These are phyloP conservation scores for Heliamphora exappendiculata DNA, from an alignment of 148 eudicot species.

Conservation along the genomic window DNA sequence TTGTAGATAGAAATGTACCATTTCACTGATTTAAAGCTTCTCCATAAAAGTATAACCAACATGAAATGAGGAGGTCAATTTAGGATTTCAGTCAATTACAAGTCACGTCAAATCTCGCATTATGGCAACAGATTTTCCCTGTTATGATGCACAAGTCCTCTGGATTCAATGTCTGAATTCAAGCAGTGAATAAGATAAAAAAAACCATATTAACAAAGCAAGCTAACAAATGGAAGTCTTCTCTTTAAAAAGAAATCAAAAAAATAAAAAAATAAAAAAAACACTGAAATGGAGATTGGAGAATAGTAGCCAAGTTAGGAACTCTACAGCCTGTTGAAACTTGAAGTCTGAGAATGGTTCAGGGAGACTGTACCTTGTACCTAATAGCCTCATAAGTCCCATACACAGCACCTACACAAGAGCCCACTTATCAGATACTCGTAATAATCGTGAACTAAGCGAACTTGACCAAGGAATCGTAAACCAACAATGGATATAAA, in stretches of 20 bases:
- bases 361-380: constrained; percentile 45
- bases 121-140: background rate
- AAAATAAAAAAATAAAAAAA: background rate
- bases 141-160: background rate
- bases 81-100: background rate
- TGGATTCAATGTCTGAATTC: background rate
- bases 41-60: background rate
- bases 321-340: background rate
- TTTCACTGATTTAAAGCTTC: background rate
- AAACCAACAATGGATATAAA: background rate
- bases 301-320: background rate
- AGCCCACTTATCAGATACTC: background rate
- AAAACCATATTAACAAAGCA: background rate
- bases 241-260: background rate
- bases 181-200: background rate
- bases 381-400: constrained; percentile 89
- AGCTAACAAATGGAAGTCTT: background rate
- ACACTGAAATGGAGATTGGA: background rate
- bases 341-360: background rate
- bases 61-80: background rate
- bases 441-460: background rate
- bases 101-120: background rate
- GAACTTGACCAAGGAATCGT: background rate
- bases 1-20: background rate
- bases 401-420: constrained; percentile 72